A percentile compares a stretch with the other conserved stretches of the same genome.
These are phyloP conservation scores for Gaeumannomyces sp. DNA, from an alignment of 2,329 filamentous ascomycete species.

Conservation along the genomic window DNA sequence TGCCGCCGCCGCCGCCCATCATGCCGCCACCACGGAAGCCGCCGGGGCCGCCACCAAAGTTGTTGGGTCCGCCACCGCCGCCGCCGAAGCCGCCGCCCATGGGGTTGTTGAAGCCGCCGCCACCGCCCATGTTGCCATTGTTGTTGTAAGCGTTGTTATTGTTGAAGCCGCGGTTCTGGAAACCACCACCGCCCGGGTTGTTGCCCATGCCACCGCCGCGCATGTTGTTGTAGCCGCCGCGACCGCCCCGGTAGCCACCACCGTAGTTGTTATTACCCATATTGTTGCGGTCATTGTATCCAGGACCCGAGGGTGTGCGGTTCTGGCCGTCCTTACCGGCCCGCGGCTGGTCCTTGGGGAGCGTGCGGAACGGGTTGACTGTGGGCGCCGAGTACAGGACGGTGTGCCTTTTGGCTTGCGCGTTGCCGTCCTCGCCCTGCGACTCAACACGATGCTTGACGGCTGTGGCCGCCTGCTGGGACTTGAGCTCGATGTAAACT, in stretches of 20 bases:
- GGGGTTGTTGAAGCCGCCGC: slow-evolving; percentile 15
- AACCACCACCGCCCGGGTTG: slow-evolving; percentile 16
- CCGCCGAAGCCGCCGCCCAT: slow-evolving; percentile 32
- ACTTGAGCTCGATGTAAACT: slow-evolving; percentile 80
- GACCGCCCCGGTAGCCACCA: slow-evolving; percentile 37
- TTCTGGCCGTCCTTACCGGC: slow-evolving; percentile 58
- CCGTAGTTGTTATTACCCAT: slow-evolving; percentile 39
- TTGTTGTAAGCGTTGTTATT: slow-evolving; percentile 10
- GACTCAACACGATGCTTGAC: slow-evolving; percentile 76
- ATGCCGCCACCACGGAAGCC: slow-evolving; percentile 43
- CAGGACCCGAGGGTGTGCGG: slow-evolving; percentile 38
- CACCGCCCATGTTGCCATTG: slow-evolving; percentile 15
- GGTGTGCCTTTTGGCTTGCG: slow-evolving; percentile 57
- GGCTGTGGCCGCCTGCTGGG: slow-evolving; percentile 78
- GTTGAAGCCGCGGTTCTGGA: slow-evolving; percentile 22
- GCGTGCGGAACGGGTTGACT: slow-evolving; percentile 81
- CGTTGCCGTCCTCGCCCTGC: slow-evolving; percentile 44
- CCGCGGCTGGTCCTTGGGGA: slow-evolving; percentile 81
- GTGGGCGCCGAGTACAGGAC: slow-evolving; percentile 71
- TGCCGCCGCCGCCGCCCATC: slow-evolving; percentile 37
- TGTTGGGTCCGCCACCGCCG: slow-evolving; percentile 40
- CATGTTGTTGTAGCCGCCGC: slow-evolving; percentile 31
- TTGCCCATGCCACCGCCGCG: slow-evolving; percentile 7
- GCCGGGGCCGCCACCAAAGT: slow-evolving; percentile 30
- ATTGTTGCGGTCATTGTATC: slow-evolving; percentile 43